A percentile compares a stretch with the other conserved stretches of the same genome.
Evolutionary conservation across 306 rosid genomes (phyloP).

Genomic region (Mucuna pruriens): DNA sequence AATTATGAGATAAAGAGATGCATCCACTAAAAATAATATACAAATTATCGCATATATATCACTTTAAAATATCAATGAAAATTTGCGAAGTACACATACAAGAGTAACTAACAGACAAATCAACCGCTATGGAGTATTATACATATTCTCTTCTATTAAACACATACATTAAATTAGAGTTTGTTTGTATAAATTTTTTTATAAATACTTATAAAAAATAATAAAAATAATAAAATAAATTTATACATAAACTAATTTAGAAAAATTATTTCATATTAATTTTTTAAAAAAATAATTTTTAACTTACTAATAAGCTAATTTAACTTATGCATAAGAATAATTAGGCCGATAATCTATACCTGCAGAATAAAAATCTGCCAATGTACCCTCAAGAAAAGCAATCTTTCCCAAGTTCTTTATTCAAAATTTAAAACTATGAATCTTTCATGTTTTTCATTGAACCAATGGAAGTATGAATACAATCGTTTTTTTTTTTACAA

Average conservation of each 20-base stretch:
- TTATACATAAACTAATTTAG: no score
- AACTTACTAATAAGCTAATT: no score
- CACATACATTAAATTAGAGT: not conserved
- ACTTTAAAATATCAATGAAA: not conserved
- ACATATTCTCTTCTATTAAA: not conserved
- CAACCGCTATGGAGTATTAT: not conserved
- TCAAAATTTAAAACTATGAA: not conserved
- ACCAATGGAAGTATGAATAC: slow-evolving; percentile 42
- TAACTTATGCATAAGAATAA: no score
- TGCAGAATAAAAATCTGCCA: not conserved
- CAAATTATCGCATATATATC: no score
- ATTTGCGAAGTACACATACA: not conserved
- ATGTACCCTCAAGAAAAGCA: not conserved
- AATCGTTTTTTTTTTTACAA: slow-evolving; percentile 20
- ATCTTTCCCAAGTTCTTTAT: not conserved
- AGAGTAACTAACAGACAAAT: not conserved
- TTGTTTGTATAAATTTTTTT: no score
- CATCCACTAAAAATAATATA: no score
- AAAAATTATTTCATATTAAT: no score
- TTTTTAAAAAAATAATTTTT: no score
- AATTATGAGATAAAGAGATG: no score
- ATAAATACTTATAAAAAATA: no score
- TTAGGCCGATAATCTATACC: not conserved
- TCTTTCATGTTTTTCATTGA: slow-evolving; percentile 13
- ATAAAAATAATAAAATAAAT: no score